These are phyloP conservation scores for Sporisorium reilianum DNA, from an alignment of 1,284 basidiomycete genomes.

Conservation along the genomic window DNA sequence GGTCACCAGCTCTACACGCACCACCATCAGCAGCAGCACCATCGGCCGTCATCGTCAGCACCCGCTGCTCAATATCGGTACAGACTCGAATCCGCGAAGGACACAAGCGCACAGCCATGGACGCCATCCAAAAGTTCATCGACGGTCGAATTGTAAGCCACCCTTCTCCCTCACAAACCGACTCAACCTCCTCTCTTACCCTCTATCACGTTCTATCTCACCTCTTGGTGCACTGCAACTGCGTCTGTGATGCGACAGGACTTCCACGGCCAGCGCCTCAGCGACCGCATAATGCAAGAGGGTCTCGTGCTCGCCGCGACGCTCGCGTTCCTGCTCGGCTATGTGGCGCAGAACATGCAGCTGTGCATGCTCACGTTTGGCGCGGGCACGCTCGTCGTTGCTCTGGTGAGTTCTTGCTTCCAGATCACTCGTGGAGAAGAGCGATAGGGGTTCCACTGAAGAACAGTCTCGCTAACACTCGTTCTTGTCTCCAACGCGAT, in stretches of 20 bases:
- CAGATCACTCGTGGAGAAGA: not conserved
- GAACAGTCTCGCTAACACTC: too few species aligned
- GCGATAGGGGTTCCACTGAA: not conserved
- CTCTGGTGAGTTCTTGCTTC: slow-evolving; percentile 23
- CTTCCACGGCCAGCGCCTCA: slow-evolving; percentile 41
- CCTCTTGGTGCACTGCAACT: too few species aligned
- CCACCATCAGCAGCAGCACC: not conserved
- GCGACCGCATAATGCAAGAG: slow-evolving; percentile 49
- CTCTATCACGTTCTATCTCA: not conserved
- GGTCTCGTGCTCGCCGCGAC: slow-evolving; percentile 18
- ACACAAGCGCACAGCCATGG: slow-evolving; percentile 25
- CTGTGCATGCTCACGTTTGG: slow-evolving; percentile 38
- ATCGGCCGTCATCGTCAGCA: not conserved
- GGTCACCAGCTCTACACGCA: too few species aligned
- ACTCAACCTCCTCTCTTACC: too few species aligned
- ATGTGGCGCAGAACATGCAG: slow-evolving; percentile 36
- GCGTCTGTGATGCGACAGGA: slow-evolving; percentile 32
- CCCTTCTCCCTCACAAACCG: not conserved
- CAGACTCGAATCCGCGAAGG: not conserved
- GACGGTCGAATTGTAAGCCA: slow-evolving; percentile 48
- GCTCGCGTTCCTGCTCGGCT: slow-evolving; percentile 32
- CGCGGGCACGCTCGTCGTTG: slow-evolving; percentile 12
- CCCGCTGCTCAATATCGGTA: too few species aligned
- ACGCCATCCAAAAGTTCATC: slow-evolving; percentile 29
- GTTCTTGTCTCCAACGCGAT: too few species aligned